A percentile compares a stretch with the other conserved stretches of the same genome.
These are phyloP conservation scores for Protea cynaroides DNA, from an alignment of 164 flowering plant genomes.

Conservation along the genomic window DNA sequence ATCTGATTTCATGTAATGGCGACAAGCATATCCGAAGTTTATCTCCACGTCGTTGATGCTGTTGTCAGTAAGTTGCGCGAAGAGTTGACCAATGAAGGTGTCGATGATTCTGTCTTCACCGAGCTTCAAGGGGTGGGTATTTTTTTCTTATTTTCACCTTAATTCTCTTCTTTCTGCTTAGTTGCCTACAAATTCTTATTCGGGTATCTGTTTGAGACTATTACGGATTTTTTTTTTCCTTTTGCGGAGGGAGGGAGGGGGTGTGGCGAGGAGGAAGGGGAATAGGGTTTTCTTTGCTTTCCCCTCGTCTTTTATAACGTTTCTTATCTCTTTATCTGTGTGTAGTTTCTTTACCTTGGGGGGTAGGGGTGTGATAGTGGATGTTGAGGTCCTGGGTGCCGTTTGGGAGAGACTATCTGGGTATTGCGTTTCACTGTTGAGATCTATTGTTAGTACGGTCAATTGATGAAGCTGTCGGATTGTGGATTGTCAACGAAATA, in stretches of 20 bases:
- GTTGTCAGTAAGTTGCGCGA: conserved; percentile 15
- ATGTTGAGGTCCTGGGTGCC: neutral
- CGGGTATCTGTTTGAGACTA: too few species aligned
- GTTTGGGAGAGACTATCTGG: neutral
- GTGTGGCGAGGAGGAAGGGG: too few species aligned
- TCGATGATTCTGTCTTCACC: conserved; percentile 8
- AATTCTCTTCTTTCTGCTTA: neutral
- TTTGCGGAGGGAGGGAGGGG: neutral
- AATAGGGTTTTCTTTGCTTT: neutral
- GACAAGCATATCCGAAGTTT: conserved; percentile 13
- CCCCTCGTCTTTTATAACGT: too few species aligned
- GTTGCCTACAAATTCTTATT: too few species aligned
- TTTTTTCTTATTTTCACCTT: too few species aligned
- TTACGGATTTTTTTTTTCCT: neutral
- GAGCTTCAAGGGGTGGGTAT: conserved; percentile 9
- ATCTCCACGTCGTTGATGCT: conserved; percentile 17
- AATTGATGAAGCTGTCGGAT: neutral
- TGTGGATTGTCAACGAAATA: neutral
- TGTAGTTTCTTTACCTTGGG: neutral
- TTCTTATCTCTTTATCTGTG: neutral
- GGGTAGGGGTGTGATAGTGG: neutral
- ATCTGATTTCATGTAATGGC: conserved; percentile 6
- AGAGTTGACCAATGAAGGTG: conserved; percentile 8
- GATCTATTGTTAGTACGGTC: neutral
- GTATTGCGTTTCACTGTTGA: neutral